Evolutionary conservation across 2,329 filamentous ascomycete species (phyloP).

Genomic region (Ascochyta clinopodiicola): DNA sequence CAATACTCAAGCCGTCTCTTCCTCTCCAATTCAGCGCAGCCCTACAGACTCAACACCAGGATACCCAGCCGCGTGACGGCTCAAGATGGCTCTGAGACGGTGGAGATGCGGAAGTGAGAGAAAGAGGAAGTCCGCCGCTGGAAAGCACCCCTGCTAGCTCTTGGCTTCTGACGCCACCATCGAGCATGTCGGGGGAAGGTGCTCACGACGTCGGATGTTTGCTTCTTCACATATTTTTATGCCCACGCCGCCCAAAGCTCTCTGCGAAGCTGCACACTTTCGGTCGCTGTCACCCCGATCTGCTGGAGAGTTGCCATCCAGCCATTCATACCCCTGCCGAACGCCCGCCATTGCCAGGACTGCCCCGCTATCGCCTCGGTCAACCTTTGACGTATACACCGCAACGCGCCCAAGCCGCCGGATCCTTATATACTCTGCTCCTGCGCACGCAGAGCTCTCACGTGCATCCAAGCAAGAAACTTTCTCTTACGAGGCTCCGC

Average conservation of each 20-base stretch:
- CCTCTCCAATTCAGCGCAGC: constrained; percentile 10
- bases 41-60: constrained; percentile 11
- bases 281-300: constrained; percentile 6
- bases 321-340: constrained; percentile 12
- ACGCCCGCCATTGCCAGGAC: constrained; percentile 11
- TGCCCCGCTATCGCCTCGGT: constrained; percentile 27
- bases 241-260: constrained; percentile 6
- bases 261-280: constrained; percentile 28
- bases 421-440: constrained; percentile 2
- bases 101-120: constrained; percentile 19
- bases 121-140: constrained; percentile 27
- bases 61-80: constrained; percentile 6
- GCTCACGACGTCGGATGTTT: constrained; percentile 30
- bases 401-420: constrained; percentile 23
- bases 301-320: not conserved
- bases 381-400: constrained; percentile 19
- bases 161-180: constrained; percentile 36
- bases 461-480: not conserved
- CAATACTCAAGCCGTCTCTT: constrained; percentile 4
- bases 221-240: constrained; percentile 31
- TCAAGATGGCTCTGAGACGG: constrained; percentile 19
- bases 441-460: constrained; percentile 1
- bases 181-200: constrained; percentile 30
- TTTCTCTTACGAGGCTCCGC: not conserved
- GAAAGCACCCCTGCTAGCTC: constrained; percentile 25